These are phyloP conservation scores for Odontarrhena argentea DNA, from an alignment of 345 rosid species.

Conservation along the genomic window DNA sequence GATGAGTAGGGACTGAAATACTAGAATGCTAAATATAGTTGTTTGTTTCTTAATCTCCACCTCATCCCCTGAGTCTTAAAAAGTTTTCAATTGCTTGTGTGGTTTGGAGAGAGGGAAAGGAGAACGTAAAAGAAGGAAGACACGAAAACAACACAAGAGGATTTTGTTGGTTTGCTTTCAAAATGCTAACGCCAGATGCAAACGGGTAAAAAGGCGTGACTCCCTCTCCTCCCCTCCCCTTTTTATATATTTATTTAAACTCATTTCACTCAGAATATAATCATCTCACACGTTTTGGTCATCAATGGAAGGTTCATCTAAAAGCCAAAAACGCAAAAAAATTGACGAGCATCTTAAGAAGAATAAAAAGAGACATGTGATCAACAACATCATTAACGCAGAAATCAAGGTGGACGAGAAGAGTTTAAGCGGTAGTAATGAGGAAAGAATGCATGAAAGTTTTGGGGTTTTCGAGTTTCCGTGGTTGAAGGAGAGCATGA, in stretches of 20 bases:
- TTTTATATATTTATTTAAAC: slow-evolving; percentile 16
- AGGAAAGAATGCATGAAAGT: slow-evolving; percentile 17
- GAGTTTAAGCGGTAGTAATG: slow-evolving; percentile 8
- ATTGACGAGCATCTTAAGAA: slow-evolving; percentile 19
- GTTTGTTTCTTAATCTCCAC: slow-evolving; percentile 21
- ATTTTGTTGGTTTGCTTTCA: slow-evolving; percentile 33
- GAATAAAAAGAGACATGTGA: slow-evolving; percentile 33
- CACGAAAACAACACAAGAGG: slow-evolving; percentile 38
- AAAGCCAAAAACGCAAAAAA: slow-evolving; percentile 32
- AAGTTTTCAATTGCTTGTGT: slow-evolving; percentile 14
- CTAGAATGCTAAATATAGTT: slow-evolving; percentile 23
- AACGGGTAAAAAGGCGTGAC: slow-evolving; percentile 44
- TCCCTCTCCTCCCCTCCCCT: slow-evolving; percentile 35
- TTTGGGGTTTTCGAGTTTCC: slow-evolving; percentile 69
- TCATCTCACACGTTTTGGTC: background rate
- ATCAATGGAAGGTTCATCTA: slow-evolving; percentile 29
- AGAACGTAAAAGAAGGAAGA: slow-evolving; percentile 37
- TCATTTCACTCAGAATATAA: slow-evolving; percentile 22
- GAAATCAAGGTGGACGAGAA: slow-evolving; percentile 19
- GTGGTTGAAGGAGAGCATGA: slow-evolving; percentile 61
- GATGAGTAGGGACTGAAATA: slow-evolving; percentile 7
- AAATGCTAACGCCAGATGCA: slow-evolving; percentile 32
- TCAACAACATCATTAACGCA: background rate
- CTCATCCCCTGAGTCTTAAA: slow-evolving; percentile 11
- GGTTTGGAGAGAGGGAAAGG: slow-evolving; percentile 21